Percentiles rank a stretch among this genome's conserved stretches.
Evolutionary conservation across 2,329 filamentous ascomycete genomes (phyloP).

Genomic region (Fusarium chuoi): DNA sequence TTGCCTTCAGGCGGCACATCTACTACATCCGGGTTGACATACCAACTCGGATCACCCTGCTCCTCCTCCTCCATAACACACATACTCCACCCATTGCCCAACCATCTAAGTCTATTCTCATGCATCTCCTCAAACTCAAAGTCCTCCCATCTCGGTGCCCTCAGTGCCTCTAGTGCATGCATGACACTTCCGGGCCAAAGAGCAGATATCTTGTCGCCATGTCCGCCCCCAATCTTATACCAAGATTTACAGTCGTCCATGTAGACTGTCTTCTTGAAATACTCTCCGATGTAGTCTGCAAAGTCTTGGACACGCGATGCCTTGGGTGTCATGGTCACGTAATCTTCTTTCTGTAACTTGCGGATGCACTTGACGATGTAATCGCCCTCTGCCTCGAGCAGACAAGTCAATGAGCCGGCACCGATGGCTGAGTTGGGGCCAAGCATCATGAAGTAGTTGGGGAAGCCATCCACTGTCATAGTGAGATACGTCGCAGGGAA

Average conservation of each 20-base stretch:
- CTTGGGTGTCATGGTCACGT: neutral
- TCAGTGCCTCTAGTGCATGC: neutral
- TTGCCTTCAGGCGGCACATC: neutral
- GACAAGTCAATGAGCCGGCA: neutral
- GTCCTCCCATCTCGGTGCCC: neutral
- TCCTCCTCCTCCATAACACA: neutral
- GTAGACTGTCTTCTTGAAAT: neutral
- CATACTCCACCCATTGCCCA: neutral
- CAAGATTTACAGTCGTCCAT: neutral
- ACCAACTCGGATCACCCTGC: slow-evolving; percentile 6
- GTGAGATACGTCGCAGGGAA: neutral
- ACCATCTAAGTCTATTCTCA: neutral
- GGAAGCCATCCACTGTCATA: neutral
- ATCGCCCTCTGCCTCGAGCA: neutral
- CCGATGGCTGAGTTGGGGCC: neutral
- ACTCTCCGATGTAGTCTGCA: neutral
- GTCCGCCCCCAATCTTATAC: neutral
- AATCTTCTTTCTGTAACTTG: slow-evolving; percentile 3
- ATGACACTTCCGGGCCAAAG: neutral
- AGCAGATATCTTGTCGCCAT: neutral
- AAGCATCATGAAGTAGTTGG: neutral
- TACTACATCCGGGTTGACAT: neutral
- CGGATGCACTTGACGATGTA: neutral
- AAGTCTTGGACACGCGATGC: neutral
- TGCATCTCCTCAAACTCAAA: neutral